Evolutionary conservation across 108 stramenopile genomes (phyloP).

Genomic region (Mediolabrus comicus): DNA sequence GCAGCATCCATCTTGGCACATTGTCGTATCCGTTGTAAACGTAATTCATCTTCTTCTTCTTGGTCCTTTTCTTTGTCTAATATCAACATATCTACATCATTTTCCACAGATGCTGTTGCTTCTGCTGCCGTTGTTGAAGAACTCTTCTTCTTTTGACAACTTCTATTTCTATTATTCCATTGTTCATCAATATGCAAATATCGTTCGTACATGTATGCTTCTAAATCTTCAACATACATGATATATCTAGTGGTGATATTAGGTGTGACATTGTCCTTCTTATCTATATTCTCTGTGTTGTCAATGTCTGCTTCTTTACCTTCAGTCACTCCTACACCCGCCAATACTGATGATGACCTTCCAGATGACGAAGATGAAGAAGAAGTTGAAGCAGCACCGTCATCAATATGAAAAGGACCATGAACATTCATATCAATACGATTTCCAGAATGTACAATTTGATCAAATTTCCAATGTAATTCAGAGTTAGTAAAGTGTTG

Average conservation of each 20-base stretch:
- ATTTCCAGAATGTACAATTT: constrained; percentile 9
- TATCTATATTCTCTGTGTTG: too few relatives aligned
- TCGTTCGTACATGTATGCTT: constrained; percentile 17
- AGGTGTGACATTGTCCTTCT: too few relatives aligned
- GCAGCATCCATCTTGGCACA: constrained; percentile 21
- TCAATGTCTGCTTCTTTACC: too few relatives aligned
- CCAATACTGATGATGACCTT: too few relatives aligned
- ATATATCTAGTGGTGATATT: not conserved
- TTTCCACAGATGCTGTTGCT: not conserved
- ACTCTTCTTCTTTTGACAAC: too few relatives aligned
- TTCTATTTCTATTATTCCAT: constrained; percentile 9
- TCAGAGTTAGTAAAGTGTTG: constrained; percentile 15
- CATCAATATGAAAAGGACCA: not conserved
- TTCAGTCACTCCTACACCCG: too few relatives aligned
- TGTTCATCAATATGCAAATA: constrained; percentile 21
- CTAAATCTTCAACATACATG: constrained; percentile 19
- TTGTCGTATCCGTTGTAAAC: constrained; percentile 7
- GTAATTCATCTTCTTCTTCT: not conserved
- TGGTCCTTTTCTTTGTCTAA: not conserved
- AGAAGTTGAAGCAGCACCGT: too few relatives aligned
- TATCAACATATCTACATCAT: not conserved
- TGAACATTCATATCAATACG: not conserved
- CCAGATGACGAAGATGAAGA: too few relatives aligned
- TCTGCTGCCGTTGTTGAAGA: not conserved
- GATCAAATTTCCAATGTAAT: constrained; percentile 32